Evolutionary conservation across 495 filamentous ascomycete genomes (phyloP).

Genomic region (Hyaloscypha variabilis): DNA sequence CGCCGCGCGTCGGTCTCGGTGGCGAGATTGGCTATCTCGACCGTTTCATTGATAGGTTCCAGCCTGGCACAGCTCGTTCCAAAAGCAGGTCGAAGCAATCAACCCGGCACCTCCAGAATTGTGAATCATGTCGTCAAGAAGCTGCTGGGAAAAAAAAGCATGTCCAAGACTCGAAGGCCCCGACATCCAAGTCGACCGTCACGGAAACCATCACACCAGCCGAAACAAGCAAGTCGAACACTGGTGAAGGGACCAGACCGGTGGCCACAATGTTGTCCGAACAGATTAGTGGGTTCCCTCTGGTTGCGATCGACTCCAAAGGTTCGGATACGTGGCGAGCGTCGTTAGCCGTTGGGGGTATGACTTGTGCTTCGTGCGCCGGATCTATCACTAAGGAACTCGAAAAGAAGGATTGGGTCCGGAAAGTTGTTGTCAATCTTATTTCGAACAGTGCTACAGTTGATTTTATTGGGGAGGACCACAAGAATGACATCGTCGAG

Average conservation of each 20-base stretch:
- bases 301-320: conserved; percentile 24
- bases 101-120: conserved; percentile 23
- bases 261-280: neutral
- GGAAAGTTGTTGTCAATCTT: conserved; percentile 66
- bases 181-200: neutral
- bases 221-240: neutral
- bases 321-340: conserved; percentile 47
- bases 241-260: neutral
- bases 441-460: conserved; percentile 73
- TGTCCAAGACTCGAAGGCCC: too few species aligned
- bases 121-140: conserved; percentile 26
- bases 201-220: neutral
- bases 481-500: conserved; percentile 58
- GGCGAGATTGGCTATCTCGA: conserved; percentile 25
- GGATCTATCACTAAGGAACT: conserved; percentile 66
- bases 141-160: neutral
- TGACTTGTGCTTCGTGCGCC: conserved; percentile 83
- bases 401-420: conserved; percentile 63
- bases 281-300: neutral
- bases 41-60: conserved; percentile 21
- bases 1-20: neutral
- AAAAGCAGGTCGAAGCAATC: conserved; percentile 10
- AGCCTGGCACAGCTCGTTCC: neutral
- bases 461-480: conserved; percentile 58
- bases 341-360: conserved; percentile 73